Evolutionary conservation across 2,329 filamentous ascomycete genomes (phyloP).

Genomic region (Venturia nashicola): DNA sequence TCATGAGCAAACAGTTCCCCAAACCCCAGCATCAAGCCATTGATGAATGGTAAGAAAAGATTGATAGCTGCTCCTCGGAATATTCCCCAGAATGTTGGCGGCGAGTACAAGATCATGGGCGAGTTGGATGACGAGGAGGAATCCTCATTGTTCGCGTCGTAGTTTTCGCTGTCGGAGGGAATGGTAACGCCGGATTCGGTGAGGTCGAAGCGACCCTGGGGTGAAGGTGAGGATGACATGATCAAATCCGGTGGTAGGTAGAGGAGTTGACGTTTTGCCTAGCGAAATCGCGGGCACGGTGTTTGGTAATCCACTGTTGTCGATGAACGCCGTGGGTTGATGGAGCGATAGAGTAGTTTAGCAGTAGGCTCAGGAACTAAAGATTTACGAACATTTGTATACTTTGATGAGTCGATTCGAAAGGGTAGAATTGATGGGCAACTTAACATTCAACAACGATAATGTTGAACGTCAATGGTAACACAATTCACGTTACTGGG

Average conservation of each 20-base stretch:
- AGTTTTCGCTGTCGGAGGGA: conserved; percentile 73
- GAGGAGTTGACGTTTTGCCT: not conserved
- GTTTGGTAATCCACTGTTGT: not conserved
- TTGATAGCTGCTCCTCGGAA: conserved; percentile 88
- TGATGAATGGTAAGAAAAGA: conserved; percentile 86
- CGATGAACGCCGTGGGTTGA: not conserved
- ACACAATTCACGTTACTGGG: not conserved
- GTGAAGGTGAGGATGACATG: not conserved
- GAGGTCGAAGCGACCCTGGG: conserved; percentile 36
- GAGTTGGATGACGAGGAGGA: conserved; percentile 42
- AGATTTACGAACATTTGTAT: not conserved
- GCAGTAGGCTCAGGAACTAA: not conserved
- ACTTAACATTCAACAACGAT: not conserved
- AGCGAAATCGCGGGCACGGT: not conserved
- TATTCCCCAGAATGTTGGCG: conserved; percentile 77
- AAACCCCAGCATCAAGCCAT: conserved; percentile 96
- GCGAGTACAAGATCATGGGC: conserved; percentile 74
- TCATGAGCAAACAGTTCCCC: conserved; percentile 96
- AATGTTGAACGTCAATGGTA: not conserved
- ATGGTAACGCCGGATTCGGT: conserved; percentile 66
- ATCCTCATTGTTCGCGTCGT: conserved; percentile 51
- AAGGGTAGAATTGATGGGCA: not conserved
- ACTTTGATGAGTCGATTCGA: not conserved
- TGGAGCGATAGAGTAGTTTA: not conserved
- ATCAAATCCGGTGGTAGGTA: not conserved